A percentile compares a stretch with the other conserved stretches of the same genome.
phyloP scores from a whole-genome alignment of 129 eudicot genomes.

The Artemisia argyi region DNA sequence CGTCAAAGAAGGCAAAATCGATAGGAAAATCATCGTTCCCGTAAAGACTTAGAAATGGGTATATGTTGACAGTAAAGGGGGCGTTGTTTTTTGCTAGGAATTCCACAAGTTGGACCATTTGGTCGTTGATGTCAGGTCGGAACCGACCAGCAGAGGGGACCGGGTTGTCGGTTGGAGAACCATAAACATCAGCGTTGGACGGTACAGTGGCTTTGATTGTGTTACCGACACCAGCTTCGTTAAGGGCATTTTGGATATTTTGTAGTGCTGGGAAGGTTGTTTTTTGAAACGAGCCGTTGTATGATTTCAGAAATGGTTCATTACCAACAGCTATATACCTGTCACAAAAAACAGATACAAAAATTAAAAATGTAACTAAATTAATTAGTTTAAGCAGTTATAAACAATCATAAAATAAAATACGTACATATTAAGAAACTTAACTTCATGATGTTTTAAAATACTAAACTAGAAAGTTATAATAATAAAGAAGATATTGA shows the following conservation, averaged over 20 bases:
- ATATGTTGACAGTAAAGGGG: conserved; percentile 80
- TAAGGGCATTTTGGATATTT: conserved; percentile 81
- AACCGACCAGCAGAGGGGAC: conserved; percentile 83
- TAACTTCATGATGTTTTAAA: no score
- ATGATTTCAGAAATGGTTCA: conserved; percentile 75
- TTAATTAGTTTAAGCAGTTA: neutral
- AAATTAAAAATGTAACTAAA: neutral
- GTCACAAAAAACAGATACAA: conserved; percentile 23
- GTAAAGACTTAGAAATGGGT: conserved; percentile 85
- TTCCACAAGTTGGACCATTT: conserved; percentile 71
- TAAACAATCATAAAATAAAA: neutral
- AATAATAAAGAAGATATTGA: conserved; percentile 12
- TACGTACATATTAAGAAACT: neutral
- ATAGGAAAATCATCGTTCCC: conserved; percentile 72
- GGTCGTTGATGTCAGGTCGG: conserved; percentile 56
- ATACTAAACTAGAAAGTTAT: neutral
- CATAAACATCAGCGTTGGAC: conserved; percentile 78
- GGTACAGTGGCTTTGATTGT: conserved; percentile 85
- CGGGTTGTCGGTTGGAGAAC: conserved; percentile 54
- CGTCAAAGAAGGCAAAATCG: conserved; percentile 89
- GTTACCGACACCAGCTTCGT: conserved; percentile 68
- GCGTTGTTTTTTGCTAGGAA: conserved; percentile 70
- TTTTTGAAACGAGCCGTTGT: conserved; percentile 58
- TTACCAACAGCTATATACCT: conserved; percentile 93
- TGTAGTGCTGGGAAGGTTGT: conserved; percentile 77